Evolutionary conservation across 148 eudicot genomes (phyloP), one percentile per base, ranked within the genome.

Genomic region (Amaranthus cruentus): DNA sequence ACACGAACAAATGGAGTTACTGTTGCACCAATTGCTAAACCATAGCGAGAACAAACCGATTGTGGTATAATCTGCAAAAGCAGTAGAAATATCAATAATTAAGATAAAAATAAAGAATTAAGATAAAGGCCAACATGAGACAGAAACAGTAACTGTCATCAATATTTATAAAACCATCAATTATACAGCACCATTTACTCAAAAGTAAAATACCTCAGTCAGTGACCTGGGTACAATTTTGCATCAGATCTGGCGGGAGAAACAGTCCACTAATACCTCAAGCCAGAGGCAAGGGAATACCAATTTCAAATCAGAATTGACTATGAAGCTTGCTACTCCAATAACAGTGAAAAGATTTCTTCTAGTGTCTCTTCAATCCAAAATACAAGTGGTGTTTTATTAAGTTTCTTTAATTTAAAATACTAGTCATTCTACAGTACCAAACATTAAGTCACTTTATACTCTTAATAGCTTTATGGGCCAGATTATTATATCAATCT

Each of bases 1-100:
- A 88, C 82, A 13, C 97, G 99, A 66, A 95, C 99, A 68, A 90
- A 62, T 15, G 99, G 99, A 64, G 97, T 85, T n/a, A 92, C 86
- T 62, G 90, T 21, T 42, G 97, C 96, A 82, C 99, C 99, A 62
- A 95, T 92, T 60, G 90, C 92, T 76, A 95, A 84, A 76, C 99
- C 99, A 82, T 95, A 83, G 71, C 99, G 88, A 69, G 97, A 78
- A 80, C 99, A 91, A 76, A 91, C 83, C 66, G 99, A 91, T 69
- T 95, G 99, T 6, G 99, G 97, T 81, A 95, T 87, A 69, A 95
- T 95, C 97, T 95, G 92, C 82, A 84, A 59, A 50, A 18, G 47
- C 62, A 79, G 43, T 64, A 52, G 7, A 75, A 28, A 62, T 48
- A 73, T 49, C 57, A 68, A 18, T 62, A 53, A 18, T 28, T 42